phyloP scores from a whole-genome alignment of 2,329 filamentous ascomycete species.

The Myriosclerotinia curreyana region DNA sequence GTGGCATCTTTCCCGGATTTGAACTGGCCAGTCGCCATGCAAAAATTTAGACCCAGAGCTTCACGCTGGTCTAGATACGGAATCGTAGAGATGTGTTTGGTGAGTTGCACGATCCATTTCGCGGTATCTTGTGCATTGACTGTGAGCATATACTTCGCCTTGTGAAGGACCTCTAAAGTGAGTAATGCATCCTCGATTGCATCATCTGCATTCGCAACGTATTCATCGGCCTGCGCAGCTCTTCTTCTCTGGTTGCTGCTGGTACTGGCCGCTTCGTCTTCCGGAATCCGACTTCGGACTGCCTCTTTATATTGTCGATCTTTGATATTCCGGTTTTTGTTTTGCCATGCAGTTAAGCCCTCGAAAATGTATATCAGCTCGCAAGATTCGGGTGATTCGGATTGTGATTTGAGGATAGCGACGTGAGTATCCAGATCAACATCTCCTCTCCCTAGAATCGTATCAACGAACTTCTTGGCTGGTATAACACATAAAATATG shows the following conservation, averaged over 20 bases:
- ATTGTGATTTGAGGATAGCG: constrained; percentile 51
- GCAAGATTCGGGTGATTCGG: constrained; percentile 49
- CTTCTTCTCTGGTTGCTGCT: constrained; percentile 31
- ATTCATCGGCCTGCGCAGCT: constrained; percentile 46
- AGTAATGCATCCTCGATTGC: constrained; percentile 68
- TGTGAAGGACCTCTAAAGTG: constrained; percentile 65
- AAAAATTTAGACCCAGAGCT: constrained; percentile 61
- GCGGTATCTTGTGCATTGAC: constrained; percentile 59
- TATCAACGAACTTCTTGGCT: constrained; percentile 63
- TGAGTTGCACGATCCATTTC: constrained; percentile 70
- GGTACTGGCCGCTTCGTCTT: constrained; percentile 35
- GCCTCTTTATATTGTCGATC: constrained; percentile 66
- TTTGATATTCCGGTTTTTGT: constrained; percentile 63
- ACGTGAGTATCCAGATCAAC: constrained; percentile 59
- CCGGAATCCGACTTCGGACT: constrained; percentile 51
- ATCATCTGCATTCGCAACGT: constrained; percentile 59
- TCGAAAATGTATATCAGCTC: constrained; percentile 70
- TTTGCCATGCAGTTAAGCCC: constrained; percentile 62
- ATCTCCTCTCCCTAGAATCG: constrained; percentile 49
- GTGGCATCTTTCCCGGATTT: constrained; percentile 60
- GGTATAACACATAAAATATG: constrained; percentile 56
- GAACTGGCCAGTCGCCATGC: constrained; percentile 77
- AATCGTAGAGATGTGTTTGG: constrained; percentile 73
- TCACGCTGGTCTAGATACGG: constrained; percentile 59
- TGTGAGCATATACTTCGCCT: constrained; percentile 68